Evolutionary conservation across 345 rosid species (phyloP).

Genomic region (Anacardium occidentale): DNA sequence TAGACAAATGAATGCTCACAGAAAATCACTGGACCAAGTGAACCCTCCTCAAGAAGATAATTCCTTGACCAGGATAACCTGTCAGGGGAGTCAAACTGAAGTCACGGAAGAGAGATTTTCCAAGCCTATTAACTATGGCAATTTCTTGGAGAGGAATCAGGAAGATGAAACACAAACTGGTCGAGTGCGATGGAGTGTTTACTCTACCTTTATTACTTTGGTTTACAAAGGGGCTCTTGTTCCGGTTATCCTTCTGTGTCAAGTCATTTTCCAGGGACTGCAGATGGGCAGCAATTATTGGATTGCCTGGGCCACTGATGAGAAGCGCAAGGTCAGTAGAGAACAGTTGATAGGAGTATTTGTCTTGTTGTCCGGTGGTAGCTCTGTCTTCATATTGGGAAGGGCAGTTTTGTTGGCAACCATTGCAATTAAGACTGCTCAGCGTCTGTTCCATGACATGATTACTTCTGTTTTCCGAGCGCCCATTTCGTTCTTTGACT

Average conservation of each 20-base stretch:
- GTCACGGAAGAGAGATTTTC: conserved; percentile 39
- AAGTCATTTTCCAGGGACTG: conserved; percentile 60
- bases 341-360: conserved; percentile 48
- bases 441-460: conserved; percentile 55
- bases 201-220: conserved; percentile 50
- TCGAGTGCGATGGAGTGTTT: conserved; percentile 61
- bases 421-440: conserved; percentile 61
- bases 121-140: conserved; percentile 21
- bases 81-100: conserved; percentile 37
- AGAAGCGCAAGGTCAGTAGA: conserved; percentile 29
- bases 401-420: conserved; percentile 61
- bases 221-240: conserved; percentile 53
- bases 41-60: conserved; percentile 30
- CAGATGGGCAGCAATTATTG: conserved; percentile 74
- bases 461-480: conserved; percentile 57
- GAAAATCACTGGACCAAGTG: conserved; percentile 55
- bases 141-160: conserved; percentile 24
- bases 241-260: conserved; percentile 47
- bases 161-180: conserved; percentile 59
- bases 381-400: conserved; percentile 63
- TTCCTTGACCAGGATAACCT: conserved; percentile 4
- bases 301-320: conserved; percentile 71
- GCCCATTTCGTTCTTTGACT: conserved; percentile 63
- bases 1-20: conserved; percentile 66
- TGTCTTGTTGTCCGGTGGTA: conserved; percentile 54